phyloP scores from a whole-genome alignment of 1,284 basidiomycete species.

The Naganishia sp. region DNA sequence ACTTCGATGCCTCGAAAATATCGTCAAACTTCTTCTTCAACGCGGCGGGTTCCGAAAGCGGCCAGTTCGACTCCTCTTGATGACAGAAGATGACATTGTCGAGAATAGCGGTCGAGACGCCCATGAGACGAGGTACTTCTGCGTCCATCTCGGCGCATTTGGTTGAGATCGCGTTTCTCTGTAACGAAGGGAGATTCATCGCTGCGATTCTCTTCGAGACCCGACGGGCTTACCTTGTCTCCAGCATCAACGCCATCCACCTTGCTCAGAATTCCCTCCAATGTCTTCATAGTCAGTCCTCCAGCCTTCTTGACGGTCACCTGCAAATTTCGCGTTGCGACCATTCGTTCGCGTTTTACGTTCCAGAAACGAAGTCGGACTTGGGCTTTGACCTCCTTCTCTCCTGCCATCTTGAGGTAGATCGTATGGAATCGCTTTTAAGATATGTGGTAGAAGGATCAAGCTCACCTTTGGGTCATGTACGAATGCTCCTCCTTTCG shows the following conservation, averaged over 20 bases:
- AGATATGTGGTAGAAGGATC: neutral
- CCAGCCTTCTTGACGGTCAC: constrained; percentile 88
- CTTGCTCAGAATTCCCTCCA: constrained; percentile 83
- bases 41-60: constrained; percentile 82
- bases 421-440: neutral
- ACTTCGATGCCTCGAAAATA: constrained; percentile 98
- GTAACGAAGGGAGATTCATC: neutral
- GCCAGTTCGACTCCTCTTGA: constrained; percentile 99
- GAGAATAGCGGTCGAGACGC: constrained; percentile 93
- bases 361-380: constrained; percentile 92
- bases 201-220: too few species aligned
- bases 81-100: constrained; percentile 99
- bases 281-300: constrained; percentile 92
- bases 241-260: constrained; percentile 65
- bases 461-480: constrained; percentile 82
- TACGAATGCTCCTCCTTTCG: constrained; percentile 94
- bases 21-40: constrained; percentile 99
- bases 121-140: constrained; percentile 89
- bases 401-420: constrained; percentile 75
- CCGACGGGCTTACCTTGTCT: constrained; percentile 64
- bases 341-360: constrained; percentile 82
- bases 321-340: constrained; percentile 89
- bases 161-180: constrained; percentile 88
- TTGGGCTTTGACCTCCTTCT: constrained; percentile 98
- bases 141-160: constrained; percentile 95